Conservation (phyloP, 306 rosid genomes). For the Gleditsia sinensis region DNA sequence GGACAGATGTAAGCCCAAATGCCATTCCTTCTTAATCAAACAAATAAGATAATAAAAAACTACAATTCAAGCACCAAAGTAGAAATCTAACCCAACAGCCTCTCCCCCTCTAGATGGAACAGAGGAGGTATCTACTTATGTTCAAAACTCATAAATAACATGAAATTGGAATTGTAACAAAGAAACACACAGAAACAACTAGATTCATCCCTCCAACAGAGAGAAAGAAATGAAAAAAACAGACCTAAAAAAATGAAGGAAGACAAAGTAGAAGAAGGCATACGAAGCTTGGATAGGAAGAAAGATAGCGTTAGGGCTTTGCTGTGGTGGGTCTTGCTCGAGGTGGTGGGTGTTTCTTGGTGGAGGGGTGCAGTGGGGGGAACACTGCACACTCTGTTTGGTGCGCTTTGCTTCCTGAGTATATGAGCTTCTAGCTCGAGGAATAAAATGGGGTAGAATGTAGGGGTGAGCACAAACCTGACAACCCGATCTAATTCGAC, state of each 20-base stretch:
- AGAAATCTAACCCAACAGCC: background rate
- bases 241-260: background rate
- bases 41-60: background rate
- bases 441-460: too few relatives aligned
- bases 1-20: background rate
- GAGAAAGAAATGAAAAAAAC: background rate
- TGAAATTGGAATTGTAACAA: background rate
- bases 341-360: too few relatives aligned
- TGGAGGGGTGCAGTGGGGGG: too few relatives aligned
- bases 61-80: background rate
- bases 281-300: slow-evolving; percentile 97
- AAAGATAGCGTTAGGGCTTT: too few relatives aligned
- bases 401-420: too few relatives aligned
- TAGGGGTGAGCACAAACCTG: too few relatives aligned
- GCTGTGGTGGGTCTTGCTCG: too few relatives aligned
- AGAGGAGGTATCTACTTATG: background rate
- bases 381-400: too few relatives aligned
- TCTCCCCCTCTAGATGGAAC: background rate
- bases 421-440: too few relatives aligned
- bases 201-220: background rate
- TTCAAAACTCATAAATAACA: slow-evolving; percentile 1
- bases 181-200: slow-evolving; percentile 1
- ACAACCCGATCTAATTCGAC: too few relatives aligned
- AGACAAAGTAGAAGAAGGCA: background rate
- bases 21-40: background rate